phyloP scores from a whole-genome alignment of 202 grass and related monocot genomes.

The Panicum hallii region DNA sequence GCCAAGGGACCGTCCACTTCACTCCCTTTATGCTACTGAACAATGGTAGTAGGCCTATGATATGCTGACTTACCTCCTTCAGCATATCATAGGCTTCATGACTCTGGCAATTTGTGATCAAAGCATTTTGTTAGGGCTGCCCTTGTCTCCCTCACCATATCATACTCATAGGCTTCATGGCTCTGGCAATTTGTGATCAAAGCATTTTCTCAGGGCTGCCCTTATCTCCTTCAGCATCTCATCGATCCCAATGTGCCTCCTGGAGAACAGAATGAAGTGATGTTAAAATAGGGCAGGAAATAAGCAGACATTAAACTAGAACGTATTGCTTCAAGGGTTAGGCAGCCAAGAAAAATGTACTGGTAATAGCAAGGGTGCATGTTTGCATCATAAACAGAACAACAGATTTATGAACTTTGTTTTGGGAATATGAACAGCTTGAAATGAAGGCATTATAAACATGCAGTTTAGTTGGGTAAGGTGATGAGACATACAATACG shows the following conservation, averaged over 20 bases:
- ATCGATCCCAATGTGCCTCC: conserved; percentile 79
- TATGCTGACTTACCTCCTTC: neutral
- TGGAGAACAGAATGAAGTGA: conserved; percentile 26
- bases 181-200: conserved; percentile 52
- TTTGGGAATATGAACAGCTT: neutral
- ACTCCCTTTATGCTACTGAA: neutral
- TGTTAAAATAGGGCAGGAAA: neutral
- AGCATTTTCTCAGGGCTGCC: conserved; percentile 77
- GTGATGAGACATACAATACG: conserved; percentile 63
- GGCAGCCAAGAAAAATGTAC: neutral
- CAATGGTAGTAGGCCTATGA: neutral
- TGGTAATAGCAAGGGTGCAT: too few relatives aligned
- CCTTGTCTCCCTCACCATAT: neutral
- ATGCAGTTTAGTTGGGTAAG: conserved; percentile 23
- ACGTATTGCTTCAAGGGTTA: neutral
- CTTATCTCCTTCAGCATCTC: conserved; percentile 89
- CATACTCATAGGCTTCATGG: conserved; percentile 2
- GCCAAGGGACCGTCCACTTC: neutral
- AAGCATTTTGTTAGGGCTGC: conserved; percentile 75
- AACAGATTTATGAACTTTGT: neutral
- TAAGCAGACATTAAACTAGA: neutral
- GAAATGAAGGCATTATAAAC: neutral
- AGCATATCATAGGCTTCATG: neutral
- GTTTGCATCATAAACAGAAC: too few relatives aligned
- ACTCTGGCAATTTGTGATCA: conserved; percentile 52